Conservation (phyloP, 805 yeast genomes). For the Wickerhamiella galacta region DNA sequence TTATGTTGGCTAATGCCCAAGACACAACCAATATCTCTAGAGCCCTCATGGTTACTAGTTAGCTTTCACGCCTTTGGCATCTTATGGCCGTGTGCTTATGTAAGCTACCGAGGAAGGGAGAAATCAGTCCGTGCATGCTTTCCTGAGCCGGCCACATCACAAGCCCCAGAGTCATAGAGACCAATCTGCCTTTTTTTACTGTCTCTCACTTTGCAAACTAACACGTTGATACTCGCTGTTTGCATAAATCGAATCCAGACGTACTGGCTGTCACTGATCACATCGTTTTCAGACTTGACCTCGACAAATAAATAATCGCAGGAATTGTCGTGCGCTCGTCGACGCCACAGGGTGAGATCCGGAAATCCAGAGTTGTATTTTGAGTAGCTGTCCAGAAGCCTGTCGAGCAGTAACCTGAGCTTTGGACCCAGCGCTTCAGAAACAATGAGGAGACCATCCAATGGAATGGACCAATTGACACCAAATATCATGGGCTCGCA, state of each 20-base stretch:
- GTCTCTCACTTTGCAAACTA: slow-evolving; percentile 20
- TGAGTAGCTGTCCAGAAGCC: slow-evolving; percentile 13
- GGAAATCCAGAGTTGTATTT: slow-evolving; percentile 21
- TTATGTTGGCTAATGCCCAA: slow-evolving; percentile 31
- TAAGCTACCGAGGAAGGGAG: too few species aligned
- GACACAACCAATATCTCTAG: slow-evolving; percentile 7
- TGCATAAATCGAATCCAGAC: slow-evolving; percentile 23
- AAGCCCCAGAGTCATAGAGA: too few species aligned
- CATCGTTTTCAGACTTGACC: slow-evolving; percentile 25
- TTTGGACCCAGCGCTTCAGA: slow-evolving; percentile 7
- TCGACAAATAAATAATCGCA: slow-evolving; percentile 20
- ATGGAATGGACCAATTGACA: slow-evolving; percentile 18
- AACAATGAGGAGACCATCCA: slow-evolving; percentile 5
- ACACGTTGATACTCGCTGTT: slow-evolving; percentile 18
- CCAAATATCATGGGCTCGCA: slow-evolving; percentile 17
- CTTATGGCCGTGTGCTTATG: too few species aligned
- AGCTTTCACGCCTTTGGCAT: too few species aligned
- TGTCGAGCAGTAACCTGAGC: slow-evolving; percentile 4
- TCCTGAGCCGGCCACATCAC: too few species aligned
- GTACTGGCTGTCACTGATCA: slow-evolving; percentile 23
- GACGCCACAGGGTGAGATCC: slow-evolving; percentile 22
- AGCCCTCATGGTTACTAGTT: too few species aligned
- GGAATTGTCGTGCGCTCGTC: slow-evolving; percentile 1
- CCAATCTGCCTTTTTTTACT: too few species aligned
- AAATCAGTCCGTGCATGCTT: too few species aligned